Evolutionary conservation across 1,284 basidiomycete species (phyloP), one percentile per base, ranked within the genome.

Genomic region (Cutaneotrichosporon mucoides): DNA sequence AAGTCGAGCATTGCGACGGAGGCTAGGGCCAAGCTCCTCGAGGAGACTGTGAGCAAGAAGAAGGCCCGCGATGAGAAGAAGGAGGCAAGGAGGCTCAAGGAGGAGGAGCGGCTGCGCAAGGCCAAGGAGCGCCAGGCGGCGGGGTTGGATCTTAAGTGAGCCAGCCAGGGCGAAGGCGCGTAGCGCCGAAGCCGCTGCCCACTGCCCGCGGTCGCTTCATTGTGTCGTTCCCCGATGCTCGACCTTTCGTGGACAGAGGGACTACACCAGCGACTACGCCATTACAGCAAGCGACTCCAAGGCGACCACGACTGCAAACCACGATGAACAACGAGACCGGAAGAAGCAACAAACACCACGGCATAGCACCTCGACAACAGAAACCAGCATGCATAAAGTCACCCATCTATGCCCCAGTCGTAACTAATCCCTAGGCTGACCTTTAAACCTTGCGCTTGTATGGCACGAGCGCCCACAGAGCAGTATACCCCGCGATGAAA

Each of bases 91-190:
- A 47, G 65, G 38, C 13, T 53, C 48, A 64, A 66, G 75, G 92
- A 92, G 74, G 92, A 90, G 81, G 88, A 90, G 79, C 95, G 95
- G 79, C 89, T 92, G 68, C 92, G 96, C 81, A 94, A 93, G 83
- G 92, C 98, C 88, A 90, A 92, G 12, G 82, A 63, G 60, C 62
- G 69, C 16, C 11, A 16, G 45, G 53, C 44, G 2, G 42, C 13
- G 9, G 49, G 37, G 5, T 5, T 41, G 5, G 48, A 16, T 37
- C n/a, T 16, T 15, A 40, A 50, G 48, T 50, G 37, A 38, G 48
- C 37, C 9, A 6, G 24, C 44, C 24, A 2, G n/a, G n/a, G 24
- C 24, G 24, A 24, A 24, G 24, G 24, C 24, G 3, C 24, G 24
- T 3, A 24, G 24, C 3, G 24, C 24, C 24, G 24, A 24, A 24